Evolutionary conservation across 441 rosid genomes (phyloP).

Genomic region (Bocquillonia castaneifolia): DNA sequence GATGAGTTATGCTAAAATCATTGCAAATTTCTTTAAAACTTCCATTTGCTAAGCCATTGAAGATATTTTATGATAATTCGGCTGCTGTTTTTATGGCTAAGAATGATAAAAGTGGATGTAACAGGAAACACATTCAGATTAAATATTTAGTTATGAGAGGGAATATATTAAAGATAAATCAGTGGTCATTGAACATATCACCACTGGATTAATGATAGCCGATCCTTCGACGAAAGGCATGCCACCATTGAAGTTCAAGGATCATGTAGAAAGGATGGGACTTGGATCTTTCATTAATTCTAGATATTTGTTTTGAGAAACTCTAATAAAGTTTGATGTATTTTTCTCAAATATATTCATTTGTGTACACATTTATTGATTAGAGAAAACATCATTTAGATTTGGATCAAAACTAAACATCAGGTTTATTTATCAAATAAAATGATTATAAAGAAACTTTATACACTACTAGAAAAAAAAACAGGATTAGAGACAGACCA

Average conservation of each 20-base stretch:
- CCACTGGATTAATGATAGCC: background rate
- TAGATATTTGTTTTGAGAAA: background rate
- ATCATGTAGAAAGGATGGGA: background rate
- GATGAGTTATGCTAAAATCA: no score
- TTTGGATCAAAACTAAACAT: background rate
- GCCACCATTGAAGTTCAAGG: background rate
- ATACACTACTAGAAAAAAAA: no score
- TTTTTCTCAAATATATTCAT: background rate
- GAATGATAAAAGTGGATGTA: no score
- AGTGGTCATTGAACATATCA: background rate
- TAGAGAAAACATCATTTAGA: background rate
- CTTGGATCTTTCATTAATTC: background rate
- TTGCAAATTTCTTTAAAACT: no score
- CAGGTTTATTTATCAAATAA: no score
- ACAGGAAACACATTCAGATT: no score
- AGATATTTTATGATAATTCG: no score
- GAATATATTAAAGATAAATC: background rate
- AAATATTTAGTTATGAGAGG: no score
- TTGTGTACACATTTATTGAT: background rate
- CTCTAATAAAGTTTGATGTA: background rate
- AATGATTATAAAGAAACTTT: no score
- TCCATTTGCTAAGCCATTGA: background rate
- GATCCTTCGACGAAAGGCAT: slow-evolving; percentile 16
- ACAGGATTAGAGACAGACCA: no score
- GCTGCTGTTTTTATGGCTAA: no score